These are phyloP conservation scores for Brassica hybrid DNA, from an alignment of 441 rosid species.

Conservation along the genomic window DNA sequence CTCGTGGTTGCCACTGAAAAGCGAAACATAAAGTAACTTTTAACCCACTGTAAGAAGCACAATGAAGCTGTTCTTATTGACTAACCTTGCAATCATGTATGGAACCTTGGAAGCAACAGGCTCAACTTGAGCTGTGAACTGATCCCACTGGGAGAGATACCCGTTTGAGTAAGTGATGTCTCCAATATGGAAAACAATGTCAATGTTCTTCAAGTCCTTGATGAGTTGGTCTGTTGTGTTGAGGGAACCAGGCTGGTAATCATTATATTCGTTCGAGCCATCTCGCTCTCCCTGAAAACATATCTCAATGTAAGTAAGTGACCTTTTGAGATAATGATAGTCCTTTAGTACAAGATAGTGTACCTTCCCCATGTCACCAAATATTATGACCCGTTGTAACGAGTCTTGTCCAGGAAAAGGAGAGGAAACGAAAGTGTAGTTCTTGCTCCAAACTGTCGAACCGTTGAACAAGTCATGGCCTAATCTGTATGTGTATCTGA, in stretches of 20 bases:
- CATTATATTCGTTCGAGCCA: constrained; percentile 86
- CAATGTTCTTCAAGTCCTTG: constrained; percentile 65
- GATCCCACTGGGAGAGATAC: constrained; percentile 97
- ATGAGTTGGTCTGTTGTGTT: constrained; percentile 87
- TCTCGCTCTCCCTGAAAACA: constrained; percentile 79
- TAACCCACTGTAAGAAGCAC: constrained; percentile 12
- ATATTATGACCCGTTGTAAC: constrained; percentile 73
- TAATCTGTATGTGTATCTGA: constrained; percentile 73
- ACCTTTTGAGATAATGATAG: background rate
- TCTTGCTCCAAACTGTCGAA: constrained; percentile 70
- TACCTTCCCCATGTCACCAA: constrained; percentile 98
- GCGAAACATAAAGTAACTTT: constrained; percentile 19
- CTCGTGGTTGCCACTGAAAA: constrained; percentile 88
- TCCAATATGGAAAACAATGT: constrained; percentile 90
- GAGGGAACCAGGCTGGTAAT: constrained; percentile 92
- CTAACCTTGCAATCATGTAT: constrained; percentile 88
- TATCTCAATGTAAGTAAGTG: background rate
- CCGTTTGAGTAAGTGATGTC: constrained; percentile 88
- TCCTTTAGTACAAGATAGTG: constrained; percentile 20
- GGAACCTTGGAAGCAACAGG: constrained; percentile 80
- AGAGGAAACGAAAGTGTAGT: constrained; percentile 64
- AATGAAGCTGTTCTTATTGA: constrained; percentile 6
- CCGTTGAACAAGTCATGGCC: constrained; percentile 72
- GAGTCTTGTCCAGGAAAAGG: constrained; percentile 95
- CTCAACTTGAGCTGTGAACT: constrained; percentile 92